Evolutionary conservation across 331 rosid species (phyloP).

Genomic region (Acacia pycnantha): DNA sequence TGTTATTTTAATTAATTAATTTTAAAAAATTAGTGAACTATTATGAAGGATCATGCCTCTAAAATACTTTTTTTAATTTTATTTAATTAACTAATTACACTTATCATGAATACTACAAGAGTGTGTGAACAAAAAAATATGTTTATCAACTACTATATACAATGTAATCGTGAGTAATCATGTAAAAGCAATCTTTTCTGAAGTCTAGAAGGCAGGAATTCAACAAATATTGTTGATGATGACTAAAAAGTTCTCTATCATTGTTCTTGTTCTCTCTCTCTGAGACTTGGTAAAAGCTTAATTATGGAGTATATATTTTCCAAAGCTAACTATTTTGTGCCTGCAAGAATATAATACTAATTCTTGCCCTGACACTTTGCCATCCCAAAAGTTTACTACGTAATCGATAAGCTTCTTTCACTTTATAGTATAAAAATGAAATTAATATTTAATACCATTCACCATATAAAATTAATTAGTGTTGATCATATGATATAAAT

Average conservation of each 20-base stretch:
- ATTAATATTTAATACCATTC: not conserved
- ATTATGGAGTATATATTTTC: conserved; percentile 7
- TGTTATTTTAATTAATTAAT: too few species aligned
- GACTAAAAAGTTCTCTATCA: conserved; percentile 36
- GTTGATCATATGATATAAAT: not conserved
- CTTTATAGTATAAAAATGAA: not conserved
- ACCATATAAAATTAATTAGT: not conserved
- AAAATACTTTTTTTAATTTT: too few species aligned
- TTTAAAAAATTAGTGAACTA: too few species aligned
- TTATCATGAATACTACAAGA: not conserved
- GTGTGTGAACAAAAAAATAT: not conserved
- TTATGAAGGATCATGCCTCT: too few species aligned
- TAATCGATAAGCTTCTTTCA: conserved; percentile 3
- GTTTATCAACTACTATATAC: not conserved
- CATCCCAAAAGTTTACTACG: conserved; percentile 6
- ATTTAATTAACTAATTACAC: not conserved
- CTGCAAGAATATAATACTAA: conserved; percentile 9
- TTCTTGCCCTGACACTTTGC: conserved; percentile 9
- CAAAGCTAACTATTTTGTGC: conserved; percentile 32
- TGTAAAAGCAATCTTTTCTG: conserved; percentile 22
- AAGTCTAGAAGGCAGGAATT: conserved; percentile 28
- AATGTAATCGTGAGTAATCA: conserved; percentile 1
- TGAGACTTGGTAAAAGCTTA: conserved; percentile 34
- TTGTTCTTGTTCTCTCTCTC: conserved; percentile 1
- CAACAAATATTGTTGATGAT: conserved; percentile 34